These are phyloP conservation scores for Pichia occidentalis DNA, from an alignment of 805 yeast genomes.

Conservation along the genomic window DNA sequence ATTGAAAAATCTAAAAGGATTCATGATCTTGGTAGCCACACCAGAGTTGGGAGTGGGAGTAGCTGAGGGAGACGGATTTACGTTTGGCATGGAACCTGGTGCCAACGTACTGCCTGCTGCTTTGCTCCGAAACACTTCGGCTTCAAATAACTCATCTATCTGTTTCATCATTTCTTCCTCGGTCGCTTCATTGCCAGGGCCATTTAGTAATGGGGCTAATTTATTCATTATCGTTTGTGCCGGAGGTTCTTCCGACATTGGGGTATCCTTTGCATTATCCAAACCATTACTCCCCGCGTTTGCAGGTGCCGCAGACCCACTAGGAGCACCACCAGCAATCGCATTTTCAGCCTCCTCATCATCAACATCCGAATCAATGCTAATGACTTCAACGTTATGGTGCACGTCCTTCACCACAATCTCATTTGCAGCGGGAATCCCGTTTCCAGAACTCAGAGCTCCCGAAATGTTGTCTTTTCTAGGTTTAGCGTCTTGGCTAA, in stretches of 20 bases:
- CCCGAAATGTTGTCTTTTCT: constrained; percentile 6
- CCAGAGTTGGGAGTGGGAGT: too few species aligned
- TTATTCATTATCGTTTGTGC: too few species aligned
- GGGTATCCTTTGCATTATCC: neutral
- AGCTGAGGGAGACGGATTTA: too few species aligned
- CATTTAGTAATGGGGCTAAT: constrained; percentile 1
- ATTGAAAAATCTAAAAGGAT: too few species aligned
- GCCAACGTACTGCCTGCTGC: neutral
- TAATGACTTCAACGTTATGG: constrained; percentile 10
- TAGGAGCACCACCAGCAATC: neutral
- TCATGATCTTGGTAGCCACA: neutral
- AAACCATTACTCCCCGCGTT: too few species aligned
- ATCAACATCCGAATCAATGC: constrained; percentile 17
- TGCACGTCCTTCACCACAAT: too few species aligned
- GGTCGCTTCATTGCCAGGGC: too few species aligned
- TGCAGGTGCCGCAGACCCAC: neutral
- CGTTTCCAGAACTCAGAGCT: neutral
- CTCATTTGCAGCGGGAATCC: too few species aligned
- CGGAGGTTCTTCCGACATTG: neutral
- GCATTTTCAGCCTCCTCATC: constrained; percentile 11
- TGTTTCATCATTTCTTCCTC: constrained; percentile 12
- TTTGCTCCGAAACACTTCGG: constrained; percentile 1
- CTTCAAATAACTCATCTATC: constrained; percentile 9
- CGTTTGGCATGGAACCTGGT: too few species aligned
- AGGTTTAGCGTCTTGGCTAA: constrained; percentile 14